phyloP scores from a whole-genome alignment of 225 moss, liverwort and hornwort species.

The Sphagnum contortum region DNA sequence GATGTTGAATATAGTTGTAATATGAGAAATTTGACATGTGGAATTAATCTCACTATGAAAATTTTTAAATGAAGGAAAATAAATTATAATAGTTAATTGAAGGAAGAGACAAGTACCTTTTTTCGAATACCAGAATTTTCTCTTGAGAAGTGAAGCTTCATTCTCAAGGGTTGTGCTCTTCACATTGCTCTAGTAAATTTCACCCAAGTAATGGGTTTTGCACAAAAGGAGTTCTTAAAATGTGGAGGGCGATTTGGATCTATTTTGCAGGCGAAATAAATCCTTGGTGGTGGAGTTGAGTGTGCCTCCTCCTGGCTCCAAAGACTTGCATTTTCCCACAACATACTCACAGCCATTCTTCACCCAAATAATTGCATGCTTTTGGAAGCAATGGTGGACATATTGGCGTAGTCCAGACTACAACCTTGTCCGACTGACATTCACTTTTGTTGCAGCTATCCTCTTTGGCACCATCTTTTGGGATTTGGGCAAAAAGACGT shows the following conservation, averaged over 20 bases:
- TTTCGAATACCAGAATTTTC: no score
- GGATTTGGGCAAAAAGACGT: slow-evolving; percentile 37
- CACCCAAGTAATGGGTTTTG: neutral
- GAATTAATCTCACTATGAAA: no score
- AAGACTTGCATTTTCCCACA: slow-evolving; percentile 40
- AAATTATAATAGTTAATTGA: no score
- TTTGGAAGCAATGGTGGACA: slow-evolving; percentile 44
- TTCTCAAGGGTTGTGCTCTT: no score
- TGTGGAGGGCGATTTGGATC: no score
- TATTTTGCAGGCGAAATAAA: slow-evolving; percentile 28
- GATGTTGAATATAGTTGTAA: no score
- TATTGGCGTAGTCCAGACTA: slow-evolving; percentile 57
- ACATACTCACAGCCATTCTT: slow-evolving; percentile 45
- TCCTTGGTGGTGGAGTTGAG: slow-evolving; percentile 34
- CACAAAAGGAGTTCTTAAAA: neutral
- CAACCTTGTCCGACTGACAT: slow-evolving; percentile 48
- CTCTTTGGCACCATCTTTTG: slow-evolving; percentile 50
- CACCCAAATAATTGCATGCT: slow-evolving; percentile 38
- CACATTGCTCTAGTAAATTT: no score
- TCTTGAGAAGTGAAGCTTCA: no score
- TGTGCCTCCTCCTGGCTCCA: slow-evolving; percentile 30
- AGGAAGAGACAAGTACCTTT: no score
- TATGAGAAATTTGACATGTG: no score
- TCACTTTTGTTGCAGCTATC: slow-evolving; percentile 39
- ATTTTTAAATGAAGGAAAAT: no score